Conservation (phyloP, 768 basidiomycete species). For the Phlebiopsis flavidoalba region DNA sequence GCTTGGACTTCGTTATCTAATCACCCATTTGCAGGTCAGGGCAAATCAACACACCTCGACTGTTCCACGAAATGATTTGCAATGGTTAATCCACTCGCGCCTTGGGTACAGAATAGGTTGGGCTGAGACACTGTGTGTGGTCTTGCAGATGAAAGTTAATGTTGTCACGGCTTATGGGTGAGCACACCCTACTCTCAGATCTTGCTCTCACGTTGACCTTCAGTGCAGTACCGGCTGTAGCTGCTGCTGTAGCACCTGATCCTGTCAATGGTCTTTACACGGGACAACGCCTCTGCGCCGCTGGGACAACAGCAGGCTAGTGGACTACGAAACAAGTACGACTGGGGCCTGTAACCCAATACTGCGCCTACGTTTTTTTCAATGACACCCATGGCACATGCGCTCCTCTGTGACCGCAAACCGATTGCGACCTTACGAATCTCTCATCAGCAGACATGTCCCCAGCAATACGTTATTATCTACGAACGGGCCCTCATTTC, state of each 20-base stretch:
- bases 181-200: conserved; percentile 18
- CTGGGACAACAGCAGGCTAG: conserved; percentile 42
- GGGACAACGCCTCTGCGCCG: conserved; percentile 55
- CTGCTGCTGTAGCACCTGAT: conserved; percentile 42
- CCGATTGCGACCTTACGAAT: conserved; percentile 60
- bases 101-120: conserved; percentile 10
- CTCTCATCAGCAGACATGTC: conserved; percentile 64
- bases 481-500: conserved; percentile 51
- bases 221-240: conserved; percentile 46
- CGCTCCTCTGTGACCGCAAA: conserved; percentile 53
- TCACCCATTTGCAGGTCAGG: conserved; percentile 51
- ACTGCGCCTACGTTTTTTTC: conserved; percentile 74
- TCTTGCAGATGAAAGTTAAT: conserved; percentile 57
- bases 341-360: conserved; percentile 79
- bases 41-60: conserved; percentile 74
- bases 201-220: background rate
- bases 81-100: conserved; percentile 48
- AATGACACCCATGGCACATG: conserved; percentile 57
- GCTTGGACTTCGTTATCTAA: conserved; percentile 19
- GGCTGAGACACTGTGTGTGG: conserved; percentile 13
- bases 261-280: conserved; percentile 63
- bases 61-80: conserved; percentile 65
- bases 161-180: conserved; percentile 69
- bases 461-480: conserved; percentile 51
- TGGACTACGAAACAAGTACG: conserved; percentile 70